Percentiles rank a stretch among this genome's conserved stretches.
Evolutionary conservation across 345 rosid genomes (phyloP).

Genomic region (Litchi chinensis): DNA sequence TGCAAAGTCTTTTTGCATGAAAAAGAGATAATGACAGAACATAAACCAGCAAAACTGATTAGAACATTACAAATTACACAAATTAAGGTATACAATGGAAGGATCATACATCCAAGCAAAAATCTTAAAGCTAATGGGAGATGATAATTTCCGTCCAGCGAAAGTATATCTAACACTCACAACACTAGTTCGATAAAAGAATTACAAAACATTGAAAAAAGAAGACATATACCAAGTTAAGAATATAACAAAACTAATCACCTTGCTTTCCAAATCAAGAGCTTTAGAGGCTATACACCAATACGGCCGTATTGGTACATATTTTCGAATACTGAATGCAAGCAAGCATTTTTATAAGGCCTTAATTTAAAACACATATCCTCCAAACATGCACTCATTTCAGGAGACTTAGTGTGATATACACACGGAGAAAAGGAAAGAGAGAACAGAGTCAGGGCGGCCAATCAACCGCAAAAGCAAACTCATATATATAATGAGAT

Average conservation of each 20-base stretch:
- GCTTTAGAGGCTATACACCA: constrained; percentile 73
- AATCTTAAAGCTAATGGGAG: background rate
- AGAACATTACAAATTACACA: constrained; percentile 4
- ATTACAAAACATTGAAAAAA: background rate
- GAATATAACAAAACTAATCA: constrained; percentile 28
- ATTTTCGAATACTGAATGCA: no score
- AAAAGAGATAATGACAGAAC: background rate
- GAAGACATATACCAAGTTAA: constrained; percentile 8
- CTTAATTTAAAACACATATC: background rate
- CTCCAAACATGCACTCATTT: background rate
- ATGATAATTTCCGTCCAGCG: background rate
- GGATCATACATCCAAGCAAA: constrained; percentile 6
- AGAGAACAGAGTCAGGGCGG: no score
- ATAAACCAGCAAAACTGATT: background rate
- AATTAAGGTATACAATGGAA: background rate
- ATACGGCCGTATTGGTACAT: no score
- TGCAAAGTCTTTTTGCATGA: background rate
- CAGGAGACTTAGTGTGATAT: background rate
- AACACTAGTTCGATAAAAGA: background rate
- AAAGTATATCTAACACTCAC: background rate
- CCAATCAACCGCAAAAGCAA: no score
- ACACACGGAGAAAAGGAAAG: no score
- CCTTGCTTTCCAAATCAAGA: constrained; percentile 95
- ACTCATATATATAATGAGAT: no score
- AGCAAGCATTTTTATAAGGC: background rate